phyloP scores from a whole-genome alignment of 192 early-diverging fungal species.

The Backusella luteola region DNA sequence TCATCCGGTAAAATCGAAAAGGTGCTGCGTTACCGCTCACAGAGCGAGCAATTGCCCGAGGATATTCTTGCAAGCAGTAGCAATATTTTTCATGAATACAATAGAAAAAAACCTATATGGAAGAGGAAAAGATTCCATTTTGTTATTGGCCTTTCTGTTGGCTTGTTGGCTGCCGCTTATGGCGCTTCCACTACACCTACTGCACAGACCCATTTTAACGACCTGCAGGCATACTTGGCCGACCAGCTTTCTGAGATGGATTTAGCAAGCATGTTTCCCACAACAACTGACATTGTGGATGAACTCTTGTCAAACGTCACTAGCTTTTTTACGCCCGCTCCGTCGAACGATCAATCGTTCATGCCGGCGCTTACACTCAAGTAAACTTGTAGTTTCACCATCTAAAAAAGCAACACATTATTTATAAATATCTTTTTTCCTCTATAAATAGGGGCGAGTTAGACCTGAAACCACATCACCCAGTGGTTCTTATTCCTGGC shows the following conservation, averaged over 20 bases:
- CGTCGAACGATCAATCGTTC: conserved; percentile 45
- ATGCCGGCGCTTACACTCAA: conserved; percentile 38
- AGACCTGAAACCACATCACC: conserved; percentile 38
- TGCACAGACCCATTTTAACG: conserved; percentile 36
- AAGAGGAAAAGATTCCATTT: conserved; percentile 27
- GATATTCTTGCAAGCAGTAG: conserved; percentile 23
- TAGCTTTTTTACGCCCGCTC: conserved; percentile 44
- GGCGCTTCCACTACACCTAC: conserved; percentile 37
- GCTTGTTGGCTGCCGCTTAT: conserved; percentile 19
- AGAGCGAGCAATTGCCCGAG: conserved; percentile 12
- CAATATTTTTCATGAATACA: background rate
- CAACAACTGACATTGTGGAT: conserved; percentile 60
- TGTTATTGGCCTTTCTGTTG: conserved; percentile 18
- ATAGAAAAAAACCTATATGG: conserved; percentile 19
- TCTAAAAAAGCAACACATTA: background rate
- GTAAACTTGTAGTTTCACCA: background rate
- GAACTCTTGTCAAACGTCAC: conserved; percentile 68
- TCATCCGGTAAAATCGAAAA: background rate
- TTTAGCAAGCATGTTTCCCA: conserved; percentile 59
- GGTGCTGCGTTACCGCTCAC: background rate
- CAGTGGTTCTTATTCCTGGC: conserved; percentile 85
- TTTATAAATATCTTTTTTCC: background rate
- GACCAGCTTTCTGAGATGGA: conserved; percentile 59
- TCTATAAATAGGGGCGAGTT: conserved; percentile 31
- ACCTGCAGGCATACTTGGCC: conserved; percentile 40